A percentile compares a stretch with the other conserved stretches of the same genome.
These are phyloP conservation scores for Paecilomyces sp. DNA, from an alignment of 2,329 filamentous ascomycete genomes.

Conservation along the genomic window DNA sequence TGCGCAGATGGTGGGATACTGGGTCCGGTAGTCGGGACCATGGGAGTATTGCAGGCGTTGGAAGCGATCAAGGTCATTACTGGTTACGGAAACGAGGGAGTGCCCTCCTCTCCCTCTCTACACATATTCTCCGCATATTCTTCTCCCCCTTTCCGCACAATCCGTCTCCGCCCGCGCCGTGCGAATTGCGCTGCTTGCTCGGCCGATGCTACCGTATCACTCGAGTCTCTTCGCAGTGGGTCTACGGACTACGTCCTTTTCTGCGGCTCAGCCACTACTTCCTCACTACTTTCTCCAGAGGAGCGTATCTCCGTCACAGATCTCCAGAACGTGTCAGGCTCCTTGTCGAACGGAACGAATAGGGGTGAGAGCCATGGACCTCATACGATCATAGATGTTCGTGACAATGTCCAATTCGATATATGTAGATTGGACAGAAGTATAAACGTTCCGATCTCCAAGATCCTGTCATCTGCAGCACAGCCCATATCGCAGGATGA, in stretches of 20 bases:
- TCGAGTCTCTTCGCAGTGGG: slow-evolving; percentile 55
- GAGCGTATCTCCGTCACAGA: slow-evolving; percentile 62
- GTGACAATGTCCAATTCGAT: slow-evolving; percentile 77
- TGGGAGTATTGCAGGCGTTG: slow-evolving; percentile 87
- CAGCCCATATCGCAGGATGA: background rate
- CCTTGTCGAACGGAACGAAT: slow-evolving; percentile 1
- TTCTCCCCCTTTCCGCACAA: slow-evolving; percentile 57
- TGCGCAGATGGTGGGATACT: slow-evolving; percentile 92
- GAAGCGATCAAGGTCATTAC: slow-evolving; percentile 81
- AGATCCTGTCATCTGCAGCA: slow-evolving; percentile 25
- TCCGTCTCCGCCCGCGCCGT: slow-evolving; percentile 65
- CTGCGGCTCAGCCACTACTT: slow-evolving; percentile 58
- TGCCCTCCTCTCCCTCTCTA: slow-evolving; percentile 21
- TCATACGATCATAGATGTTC: slow-evolving; percentile 69
- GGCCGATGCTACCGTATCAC: slow-evolving; percentile 52
- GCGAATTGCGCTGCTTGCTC: slow-evolving; percentile 72
- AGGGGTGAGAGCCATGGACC: background rate
- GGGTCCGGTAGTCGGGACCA: slow-evolving; percentile 83
- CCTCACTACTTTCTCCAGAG: slow-evolving; percentile 51
- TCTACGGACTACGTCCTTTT: slow-evolving; percentile 79
- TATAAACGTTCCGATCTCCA: slow-evolving; percentile 50
- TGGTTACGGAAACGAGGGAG: slow-evolving; percentile 3
- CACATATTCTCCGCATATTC: slow-evolving; percentile 39
- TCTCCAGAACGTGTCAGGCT: slow-evolving; percentile 38
- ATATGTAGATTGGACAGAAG: slow-evolving; percentile 70